A percentile compares a stretch with the other conserved stretches of the same genome.
These are phyloP conservation scores for Starmerella apis DNA, from an alignment of 805 yeast genomes.

Conservation along the genomic window DNA sequence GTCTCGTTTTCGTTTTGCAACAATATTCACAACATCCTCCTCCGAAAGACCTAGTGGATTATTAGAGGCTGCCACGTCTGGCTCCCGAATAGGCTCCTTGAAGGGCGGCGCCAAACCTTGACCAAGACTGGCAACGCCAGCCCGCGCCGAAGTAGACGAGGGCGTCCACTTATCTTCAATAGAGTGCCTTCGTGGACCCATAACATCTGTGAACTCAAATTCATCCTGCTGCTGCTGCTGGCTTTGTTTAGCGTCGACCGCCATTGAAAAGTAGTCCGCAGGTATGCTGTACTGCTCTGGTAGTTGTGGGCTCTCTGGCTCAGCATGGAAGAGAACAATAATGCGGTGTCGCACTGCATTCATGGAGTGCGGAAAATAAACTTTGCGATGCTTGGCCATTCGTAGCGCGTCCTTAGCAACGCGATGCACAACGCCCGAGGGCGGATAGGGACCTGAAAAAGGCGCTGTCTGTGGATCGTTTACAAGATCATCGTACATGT, in stretches of 20 bases:
- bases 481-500: constrained; percentile 40
- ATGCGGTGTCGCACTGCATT: constrained; percentile 30
- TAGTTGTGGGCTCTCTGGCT: constrained; percentile 5
- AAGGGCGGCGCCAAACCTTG: constrained; percentile 28
- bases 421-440: constrained; percentile 52
- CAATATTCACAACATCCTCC: constrained; percentile 34
- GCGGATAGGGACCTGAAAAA: constrained; percentile 54
- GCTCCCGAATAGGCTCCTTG: constrained; percentile 20
- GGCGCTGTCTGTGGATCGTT: constrained; percentile 58
- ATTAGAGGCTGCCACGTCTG: neutral
- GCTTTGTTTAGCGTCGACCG: neutral
- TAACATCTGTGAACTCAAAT: constrained; percentile 17
- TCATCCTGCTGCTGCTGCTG: constrained; percentile 12
- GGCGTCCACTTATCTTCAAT: constrained; percentile 16
- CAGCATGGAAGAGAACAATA: constrained; percentile 22
- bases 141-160: neutral
- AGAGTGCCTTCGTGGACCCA: constrained; percentile 10
- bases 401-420: constrained; percentile 48
- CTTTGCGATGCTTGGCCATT: constrained; percentile 25
- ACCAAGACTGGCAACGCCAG: neutral
- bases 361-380: constrained; percentile 29
- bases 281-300: constrained; percentile 10
- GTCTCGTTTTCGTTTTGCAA: constrained; percentile 45
- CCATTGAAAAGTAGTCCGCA: constrained; percentile 14
- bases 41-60: constrained; percentile 11